Percentiles rank a stretch among this genome's conserved stretches.
Conservation (phyloP, 768 basidiomycete genomes). For the Auriculariales sp. region DNA sequence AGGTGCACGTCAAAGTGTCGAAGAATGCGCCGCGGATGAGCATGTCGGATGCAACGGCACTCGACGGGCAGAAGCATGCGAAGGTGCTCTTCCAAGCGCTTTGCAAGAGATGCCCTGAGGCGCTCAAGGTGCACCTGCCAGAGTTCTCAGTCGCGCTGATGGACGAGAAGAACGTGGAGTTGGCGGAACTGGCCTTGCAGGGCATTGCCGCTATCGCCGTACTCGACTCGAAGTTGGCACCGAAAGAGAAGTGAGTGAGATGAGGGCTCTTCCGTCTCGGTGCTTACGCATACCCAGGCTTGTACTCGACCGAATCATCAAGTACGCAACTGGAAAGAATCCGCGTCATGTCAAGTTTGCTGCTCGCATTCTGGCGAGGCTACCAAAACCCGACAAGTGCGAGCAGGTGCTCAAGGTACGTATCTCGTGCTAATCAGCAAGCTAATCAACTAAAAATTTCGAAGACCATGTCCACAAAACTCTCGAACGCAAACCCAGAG, state of each 20-base stretch:
- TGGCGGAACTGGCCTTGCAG: constrained; percentile 58
- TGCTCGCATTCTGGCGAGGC: constrained; percentile 50
- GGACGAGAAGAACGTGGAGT: constrained; percentile 35
- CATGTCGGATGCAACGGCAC: constrained; percentile 21
- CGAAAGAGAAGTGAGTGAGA: constrained; percentile 49
- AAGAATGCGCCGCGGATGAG: constrained; percentile 15
- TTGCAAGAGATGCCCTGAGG: constrained; percentile 58
- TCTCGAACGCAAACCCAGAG: constrained; percentile 34
- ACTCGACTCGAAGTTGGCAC: constrained; percentile 40
- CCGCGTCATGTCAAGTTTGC: constrained; percentile 73
- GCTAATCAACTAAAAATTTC: background rate
- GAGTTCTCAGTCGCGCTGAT: constrained; percentile 64
- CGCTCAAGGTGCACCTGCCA: constrained; percentile 60
- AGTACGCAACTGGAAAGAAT: constrained; percentile 44
- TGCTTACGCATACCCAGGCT: constrained; percentile 28
- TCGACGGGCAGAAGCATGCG: constrained; percentile 31
- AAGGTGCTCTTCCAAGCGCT: constrained; percentile 39
- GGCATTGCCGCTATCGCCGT: constrained; percentile 56
- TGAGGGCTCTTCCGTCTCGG: background rate
- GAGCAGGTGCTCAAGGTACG: constrained; percentile 45
- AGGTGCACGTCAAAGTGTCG: constrained; percentile 30
- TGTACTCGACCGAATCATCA: constrained; percentile 46
- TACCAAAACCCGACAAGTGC: constrained; percentile 13
- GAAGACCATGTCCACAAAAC: constrained; percentile 43
- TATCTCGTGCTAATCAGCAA: constrained; percentile 2